Conservation (phyloP, 805 yeast genomes). For the Tetrapisispora namnaoensis region DNA sequence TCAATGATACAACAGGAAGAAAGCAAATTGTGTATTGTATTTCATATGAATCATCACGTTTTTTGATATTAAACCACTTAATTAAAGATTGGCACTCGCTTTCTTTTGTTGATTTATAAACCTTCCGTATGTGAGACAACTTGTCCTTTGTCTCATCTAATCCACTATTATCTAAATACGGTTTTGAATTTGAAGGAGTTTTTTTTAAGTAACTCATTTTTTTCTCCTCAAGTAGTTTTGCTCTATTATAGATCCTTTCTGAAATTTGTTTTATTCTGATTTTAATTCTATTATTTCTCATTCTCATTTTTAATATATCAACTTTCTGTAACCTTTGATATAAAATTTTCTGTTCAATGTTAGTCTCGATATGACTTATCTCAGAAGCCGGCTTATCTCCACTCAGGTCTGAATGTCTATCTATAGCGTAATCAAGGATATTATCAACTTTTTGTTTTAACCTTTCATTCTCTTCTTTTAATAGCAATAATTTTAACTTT, state of each 20-base stretch:
- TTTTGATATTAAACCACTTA: constrained; percentile 16
- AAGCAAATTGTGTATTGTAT: constrained; percentile 19
- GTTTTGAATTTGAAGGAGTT: neutral
- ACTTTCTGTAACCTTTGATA: constrained; percentile 10
- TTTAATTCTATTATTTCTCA: constrained; percentile 12
- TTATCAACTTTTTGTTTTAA: constrained; percentile 14
- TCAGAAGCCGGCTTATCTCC: neutral
- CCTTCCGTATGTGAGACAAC: constrained; percentile 9
- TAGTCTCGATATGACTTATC: neutral
- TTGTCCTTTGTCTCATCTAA: constrained; percentile 5
- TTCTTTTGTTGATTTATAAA: constrained; percentile 7
- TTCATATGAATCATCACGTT: constrained; percentile 13
- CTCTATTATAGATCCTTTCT: constrained; percentile 7
- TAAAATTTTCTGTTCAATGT: constrained; percentile 5
- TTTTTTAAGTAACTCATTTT: neutral
- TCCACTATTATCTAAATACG: neutral
- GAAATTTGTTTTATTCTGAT: neutral
- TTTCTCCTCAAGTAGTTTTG: constrained; percentile 1
- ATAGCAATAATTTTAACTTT: constrained; percentile 11
- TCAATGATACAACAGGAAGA: constrained; percentile 20
- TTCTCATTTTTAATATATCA: constrained; percentile 10
- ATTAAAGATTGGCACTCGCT: constrained; percentile 9
- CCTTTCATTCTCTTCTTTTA: constrained; percentile 8
- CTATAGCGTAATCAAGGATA: constrained; percentile 11
- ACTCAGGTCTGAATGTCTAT: neutral